A percentile compares a stretch with the other conserved stretches of the same genome.
Evolutionary conservation across 2,329 filamentous ascomycete species (phyloP).

Genomic region (Diplodia corticola): DNA sequence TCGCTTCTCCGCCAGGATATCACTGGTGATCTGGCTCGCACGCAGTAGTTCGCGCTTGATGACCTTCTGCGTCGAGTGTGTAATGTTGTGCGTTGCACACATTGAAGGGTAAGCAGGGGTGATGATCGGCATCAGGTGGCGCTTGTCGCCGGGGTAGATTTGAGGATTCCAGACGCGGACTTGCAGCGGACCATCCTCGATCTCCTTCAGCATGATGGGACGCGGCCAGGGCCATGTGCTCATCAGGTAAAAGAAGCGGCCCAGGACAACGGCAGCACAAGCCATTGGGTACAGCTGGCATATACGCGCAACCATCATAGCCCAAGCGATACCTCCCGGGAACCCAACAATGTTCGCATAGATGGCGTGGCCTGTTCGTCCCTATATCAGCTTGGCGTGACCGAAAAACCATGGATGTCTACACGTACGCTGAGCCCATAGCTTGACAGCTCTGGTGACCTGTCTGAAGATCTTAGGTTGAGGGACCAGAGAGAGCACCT

Average conservation of each 20-base stretch:
- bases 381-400: slow-evolving; percentile 24
- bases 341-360: slow-evolving; percentile 97
- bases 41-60: slow-evolving; percentile 81
- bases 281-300: slow-evolving; percentile 96
- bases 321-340: slow-evolving; percentile 95
- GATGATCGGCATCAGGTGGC: slow-evolving; percentile 96
- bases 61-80: slow-evolving; percentile 77
- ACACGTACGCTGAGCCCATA: slow-evolving; percentile 77
- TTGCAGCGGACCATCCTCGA: slow-evolving; percentile 77
- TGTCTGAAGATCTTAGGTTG: slow-evolving; percentile 87
- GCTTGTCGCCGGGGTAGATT: slow-evolving; percentile 77
- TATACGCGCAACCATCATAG: slow-evolving; percentile 92
- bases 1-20: slow-evolving; percentile 73
- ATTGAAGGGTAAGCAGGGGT: slow-evolving; percentile 97
- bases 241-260: slow-evolving; percentile 94
- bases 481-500: slow-evolving; percentile 85
- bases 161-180: slow-evolving; percentile 94
- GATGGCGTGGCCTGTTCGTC: slow-evolving; percentile 57
- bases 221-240: slow-evolving; percentile 90
- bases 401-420: slow-evolving; percentile 26
- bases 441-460: slow-evolving; percentile 86
- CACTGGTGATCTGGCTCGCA: slow-evolving; percentile 73
- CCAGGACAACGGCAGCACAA: slow-evolving; percentile 81
- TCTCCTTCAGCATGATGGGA: slow-evolving; percentile 85
- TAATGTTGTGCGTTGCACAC: slow-evolving; percentile 96